Conservation (phyloP, 495 filamentous ascomycete species). For the Neurospora sublineolata region DNA sequence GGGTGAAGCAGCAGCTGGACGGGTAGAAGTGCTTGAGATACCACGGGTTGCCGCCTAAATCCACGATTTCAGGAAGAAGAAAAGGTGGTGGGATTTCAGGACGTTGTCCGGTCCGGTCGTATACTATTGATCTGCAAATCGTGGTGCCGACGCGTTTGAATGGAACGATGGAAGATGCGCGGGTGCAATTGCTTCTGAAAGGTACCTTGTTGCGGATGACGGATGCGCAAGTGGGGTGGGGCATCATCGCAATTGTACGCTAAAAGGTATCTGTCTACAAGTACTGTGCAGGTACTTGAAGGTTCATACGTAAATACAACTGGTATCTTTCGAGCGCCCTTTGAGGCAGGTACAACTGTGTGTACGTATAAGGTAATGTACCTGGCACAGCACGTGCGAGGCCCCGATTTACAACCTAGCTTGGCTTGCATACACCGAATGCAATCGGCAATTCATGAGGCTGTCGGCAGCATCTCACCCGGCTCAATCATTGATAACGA, state of each 20-base stretch:
- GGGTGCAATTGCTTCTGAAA: not conserved
- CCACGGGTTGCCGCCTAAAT: not conserved
- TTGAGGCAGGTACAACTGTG: not conserved
- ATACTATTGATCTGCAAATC: not conserved
- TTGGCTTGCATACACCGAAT: not conserved
- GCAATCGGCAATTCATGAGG: not conserved
- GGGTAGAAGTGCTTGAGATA: not conserved
- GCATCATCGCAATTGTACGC: not conserved
- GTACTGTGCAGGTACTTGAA: not conserved
- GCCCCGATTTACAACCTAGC: not conserved
- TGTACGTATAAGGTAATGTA: not conserved
- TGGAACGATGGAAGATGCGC: not conserved
- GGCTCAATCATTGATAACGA: not conserved
- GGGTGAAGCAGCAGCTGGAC: not conserved
- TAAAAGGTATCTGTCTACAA: not conserved
- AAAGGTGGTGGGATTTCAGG: not conserved
- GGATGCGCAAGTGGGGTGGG: not conserved
- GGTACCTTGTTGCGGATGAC: not conserved
- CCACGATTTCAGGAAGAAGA: not conserved
- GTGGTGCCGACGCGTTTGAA: not conserved
- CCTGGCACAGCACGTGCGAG: not conserved
- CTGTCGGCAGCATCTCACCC: not conserved
- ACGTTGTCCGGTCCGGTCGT: not conserved
- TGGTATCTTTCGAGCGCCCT: not conserved
- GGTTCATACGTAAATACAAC: not conserved